Evolutionary conservation across 805 yeast genomes (phyloP), one percentile per base, ranked within the genome.

Genomic region (Priceomyces melissophilus): DNA sequence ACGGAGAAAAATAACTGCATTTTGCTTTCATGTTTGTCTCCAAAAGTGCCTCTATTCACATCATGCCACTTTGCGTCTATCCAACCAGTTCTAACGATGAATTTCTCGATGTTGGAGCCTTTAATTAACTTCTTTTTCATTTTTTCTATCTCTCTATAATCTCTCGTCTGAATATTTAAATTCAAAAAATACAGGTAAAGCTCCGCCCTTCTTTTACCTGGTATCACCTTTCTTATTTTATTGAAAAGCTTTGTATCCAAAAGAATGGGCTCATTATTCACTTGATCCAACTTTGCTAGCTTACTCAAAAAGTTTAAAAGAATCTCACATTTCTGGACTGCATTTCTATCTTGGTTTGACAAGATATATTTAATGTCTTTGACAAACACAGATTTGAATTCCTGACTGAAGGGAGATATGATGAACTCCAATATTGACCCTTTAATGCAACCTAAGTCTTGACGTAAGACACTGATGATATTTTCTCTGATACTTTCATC

Each of bases 31-130:
- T 59, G 61, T 4, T 17, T 31, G 3, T 42, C 51, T 7, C 42
- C 29, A 15, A 55, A 53, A 1, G 45, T 38, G 5, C 47, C 42
- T 31, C 43, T 46, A 16, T 57, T 50, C 0, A 60, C 52, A 42
- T 66, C 57, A 41, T 68, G 71, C 71, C 71, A 67, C 38, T 59
- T 60, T 4, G 71, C 58, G 27, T 57, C 48, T 4, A 63, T 36
- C 38, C 57, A 49, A 1, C 75, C 75, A 2, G 74, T 66, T 35
- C 71, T 47, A 7, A 57, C 58, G 3, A 66, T 55, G 39, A 58
- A 60, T 34, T 54, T 54, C 3, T 67, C 72, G 11, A 61, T 30
- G 26, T 57, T 53, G 1, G 62, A 49, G 5, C 75, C 71, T 5
- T 40, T 42, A 15, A 52, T 39, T 14, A 69, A 53, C 6, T 49